Base-by-base conservation (phyloP, 2,329 filamentous ascomycete genomes). In the Diaporthe capsici region DNA sequence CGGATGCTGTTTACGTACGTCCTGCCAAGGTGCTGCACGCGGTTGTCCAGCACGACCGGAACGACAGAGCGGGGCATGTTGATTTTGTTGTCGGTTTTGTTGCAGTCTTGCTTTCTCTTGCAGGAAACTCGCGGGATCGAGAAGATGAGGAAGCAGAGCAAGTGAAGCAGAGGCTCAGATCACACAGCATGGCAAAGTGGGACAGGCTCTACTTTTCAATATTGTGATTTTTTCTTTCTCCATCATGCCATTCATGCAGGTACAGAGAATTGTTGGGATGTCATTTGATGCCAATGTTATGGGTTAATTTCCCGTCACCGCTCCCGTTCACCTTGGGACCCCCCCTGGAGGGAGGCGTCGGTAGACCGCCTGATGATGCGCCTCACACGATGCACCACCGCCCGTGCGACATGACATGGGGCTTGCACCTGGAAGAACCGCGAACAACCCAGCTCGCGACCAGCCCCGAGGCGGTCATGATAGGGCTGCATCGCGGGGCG, bases 231-330 rank as follows among this genome's bases (percentile, higher is more conserved):
- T 34, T 39, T 49, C 28, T 31, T 31, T 28, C 39, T 44, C 12
- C n/a, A 42, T 70, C 65, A 55, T 39, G 49, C 34, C 47, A 70
- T 55, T 55, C 65, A 70, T 70, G 65, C 65, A 70, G 65, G 65
- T 70, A 70, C 65, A 25, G 1, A 15, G 34, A 65, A 42, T 51
- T 55, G 65, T 55, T 55, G 65, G 22, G 13, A 55, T 70, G 65
- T 70, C 65, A 70, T 70, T 68, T 70, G 65, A 70, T 70, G 65
- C 49, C 49, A 68, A 70, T 70, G 65, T 51, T 55, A 55, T 70
- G 47, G 47, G 47, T 70, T 70, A 70, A 70, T 70, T 55, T 70
- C 65, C 65, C 65, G 65, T 70, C 65, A 70, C 65, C 65, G 65
- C 65, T 42, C 22, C 55, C 31, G 28, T 53, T 20, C 47, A 53